Conservation (phyloP, 2,329 filamentous ascomycete genomes). For the Fusarium sp. region DNA sequence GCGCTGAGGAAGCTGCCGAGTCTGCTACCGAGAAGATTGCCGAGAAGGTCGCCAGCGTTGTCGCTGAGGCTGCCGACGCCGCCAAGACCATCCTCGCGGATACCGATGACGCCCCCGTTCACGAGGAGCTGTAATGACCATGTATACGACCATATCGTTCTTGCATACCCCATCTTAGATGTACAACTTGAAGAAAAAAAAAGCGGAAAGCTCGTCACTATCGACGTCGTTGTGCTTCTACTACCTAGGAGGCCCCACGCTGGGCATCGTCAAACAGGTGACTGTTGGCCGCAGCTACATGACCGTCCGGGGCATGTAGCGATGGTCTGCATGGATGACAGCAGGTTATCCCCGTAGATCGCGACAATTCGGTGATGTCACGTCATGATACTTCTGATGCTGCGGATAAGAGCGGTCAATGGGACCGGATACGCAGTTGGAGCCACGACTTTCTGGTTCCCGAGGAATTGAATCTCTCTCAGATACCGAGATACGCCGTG, state of each 20-base stretch:
- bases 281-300: conserved; percentile 25
- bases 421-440: background rate
- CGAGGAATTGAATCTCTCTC: background rate
- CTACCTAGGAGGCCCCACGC: conserved; percentile 4
- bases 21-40: conserved; percentile 53
- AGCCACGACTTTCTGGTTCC: background rate
- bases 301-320: conserved; percentile 8
- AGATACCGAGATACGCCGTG: conserved; percentile 3
- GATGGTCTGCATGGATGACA: conserved; percentile 16
- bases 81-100: conserved; percentile 65
- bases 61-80: conserved; percentile 62
- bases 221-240: conserved; percentile 15
- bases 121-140: conserved; percentile 67
- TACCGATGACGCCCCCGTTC: conserved; percentile 66
- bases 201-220: background rate
- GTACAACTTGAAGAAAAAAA: conserved; percentile 5
- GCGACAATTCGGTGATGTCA: conserved; percentile 25
- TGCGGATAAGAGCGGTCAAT: conserved; percentile 1
- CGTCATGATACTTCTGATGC: conserved; percentile 10
- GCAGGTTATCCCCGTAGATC: conserved; percentile 27
- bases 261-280: conserved; percentile 10
- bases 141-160: conserved; percentile 16
- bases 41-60: conserved; percentile 59
- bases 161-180: conserved; percentile 19
- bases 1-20: conserved; percentile 50